Conservation (phyloP, 1,284 basidiomycete genomes). For the Cutaneotrichosporon mucoides region DNA sequence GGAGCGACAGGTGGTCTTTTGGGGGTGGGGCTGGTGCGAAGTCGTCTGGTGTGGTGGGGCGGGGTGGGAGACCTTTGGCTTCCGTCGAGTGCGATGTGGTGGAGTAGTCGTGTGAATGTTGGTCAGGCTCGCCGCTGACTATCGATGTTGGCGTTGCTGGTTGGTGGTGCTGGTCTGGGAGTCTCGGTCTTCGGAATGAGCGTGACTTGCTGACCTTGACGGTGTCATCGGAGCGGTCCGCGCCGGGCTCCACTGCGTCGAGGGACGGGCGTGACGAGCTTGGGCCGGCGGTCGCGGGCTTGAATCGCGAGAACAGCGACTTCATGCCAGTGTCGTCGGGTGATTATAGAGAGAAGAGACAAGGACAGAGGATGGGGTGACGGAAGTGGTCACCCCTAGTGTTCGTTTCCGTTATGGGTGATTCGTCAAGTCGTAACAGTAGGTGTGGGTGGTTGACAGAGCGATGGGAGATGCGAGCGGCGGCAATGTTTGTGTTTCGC, state of each 20-base stretch:
- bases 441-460: background rate
- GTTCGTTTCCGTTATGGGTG: too few species aligned
- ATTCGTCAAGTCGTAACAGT: too few species aligned
- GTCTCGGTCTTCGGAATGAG: background rate
- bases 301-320: constrained; percentile 32
- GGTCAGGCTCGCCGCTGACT: background rate
- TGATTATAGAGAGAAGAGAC: background rate
- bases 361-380: background rate
- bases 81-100: background rate
- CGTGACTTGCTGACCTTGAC: constrained; percentile 1
- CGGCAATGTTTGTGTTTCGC: too few species aligned
- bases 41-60: background rate
- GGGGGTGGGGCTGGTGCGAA: background rate
- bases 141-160: background rate
- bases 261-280: constrained; percentile 4
- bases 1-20: background rate
- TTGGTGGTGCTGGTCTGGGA: background rate
- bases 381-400: constrained; percentile 2
- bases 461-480: background rate
- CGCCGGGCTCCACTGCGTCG: background rate
- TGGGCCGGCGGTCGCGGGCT: constrained; percentile 10
- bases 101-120: background rate
- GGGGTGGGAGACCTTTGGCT: constrained; percentile 1
- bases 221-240: constrained; percentile 10
- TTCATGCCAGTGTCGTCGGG: constrained; percentile 23